Conservation (phyloP, 352 stramenopile genomes). For the Phytopythium montanum region DNA sequence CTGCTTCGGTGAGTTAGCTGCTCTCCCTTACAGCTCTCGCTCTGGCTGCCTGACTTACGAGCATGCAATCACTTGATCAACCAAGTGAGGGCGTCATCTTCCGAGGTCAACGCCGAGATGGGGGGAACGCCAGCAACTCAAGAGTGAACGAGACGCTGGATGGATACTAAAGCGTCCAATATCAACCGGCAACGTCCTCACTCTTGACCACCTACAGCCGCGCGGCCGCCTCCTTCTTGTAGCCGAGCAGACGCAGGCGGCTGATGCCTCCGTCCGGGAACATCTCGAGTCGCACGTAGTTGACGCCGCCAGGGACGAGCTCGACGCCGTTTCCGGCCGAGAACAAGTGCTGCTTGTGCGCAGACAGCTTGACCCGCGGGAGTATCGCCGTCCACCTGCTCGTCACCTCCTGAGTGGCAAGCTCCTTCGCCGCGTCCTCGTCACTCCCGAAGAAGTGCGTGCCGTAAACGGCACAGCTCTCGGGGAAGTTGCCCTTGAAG, state of each 20-base stretch:
- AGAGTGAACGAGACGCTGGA: background rate
- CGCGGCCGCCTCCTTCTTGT: constrained; percentile 41
- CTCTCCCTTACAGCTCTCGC: background rate
- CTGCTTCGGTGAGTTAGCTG: constrained; percentile 33
- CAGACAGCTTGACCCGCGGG: constrained; percentile 77
- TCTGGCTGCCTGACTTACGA: background rate
- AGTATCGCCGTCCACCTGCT: constrained; percentile 86
- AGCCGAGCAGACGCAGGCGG: constrained; percentile 82
- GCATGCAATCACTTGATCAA: background rate
- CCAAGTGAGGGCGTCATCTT: constrained; percentile 3
- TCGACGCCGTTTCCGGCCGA: constrained; percentile 52
- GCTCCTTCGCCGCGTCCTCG: constrained; percentile 8
- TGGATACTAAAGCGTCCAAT: background rate
- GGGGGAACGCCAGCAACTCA: background rate
- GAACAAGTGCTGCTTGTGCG: constrained; percentile 89
- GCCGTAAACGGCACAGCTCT: constrained; percentile 83
- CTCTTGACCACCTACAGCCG: constrained; percentile 20
- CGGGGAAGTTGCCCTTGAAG: constrained; percentile 95
- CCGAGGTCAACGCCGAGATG: background rate
- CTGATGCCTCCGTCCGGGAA: constrained; percentile 94
- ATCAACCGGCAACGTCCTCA: background rate
- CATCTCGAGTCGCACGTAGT: constrained; percentile 92
- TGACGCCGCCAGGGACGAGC: constrained; percentile 62
- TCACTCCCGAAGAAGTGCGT: constrained; percentile 43
- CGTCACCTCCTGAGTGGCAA: constrained; percentile 18